A percentile compares a stretch with the other conserved stretches of the same genome.
Conservation (phyloP, 2,329 filamentous ascomycete genomes). For the Malbranchea cinnamomea region DNA sequence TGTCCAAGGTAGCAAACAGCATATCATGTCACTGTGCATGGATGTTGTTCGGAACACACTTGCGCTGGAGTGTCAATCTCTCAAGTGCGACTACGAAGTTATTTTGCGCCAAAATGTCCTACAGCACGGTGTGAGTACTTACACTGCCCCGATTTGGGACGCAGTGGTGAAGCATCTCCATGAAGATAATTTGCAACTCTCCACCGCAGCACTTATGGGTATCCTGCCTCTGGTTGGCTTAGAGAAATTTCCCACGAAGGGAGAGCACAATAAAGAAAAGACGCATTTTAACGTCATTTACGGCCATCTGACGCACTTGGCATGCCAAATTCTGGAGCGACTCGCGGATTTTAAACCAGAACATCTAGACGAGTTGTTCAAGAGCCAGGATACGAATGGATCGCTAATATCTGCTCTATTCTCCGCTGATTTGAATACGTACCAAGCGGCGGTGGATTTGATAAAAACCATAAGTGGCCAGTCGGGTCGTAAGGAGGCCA, state of each 20-base stretch:
- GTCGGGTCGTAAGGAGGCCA: slow-evolving; percentile 43
- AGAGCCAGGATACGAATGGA: slow-evolving; percentile 51
- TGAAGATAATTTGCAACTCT: slow-evolving; percentile 54
- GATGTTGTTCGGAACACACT: slow-evolving; percentile 53
- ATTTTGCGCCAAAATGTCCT: slow-evolving; percentile 47
- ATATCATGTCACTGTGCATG: slow-evolving; percentile 42
- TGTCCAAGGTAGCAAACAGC: slow-evolving; percentile 33
- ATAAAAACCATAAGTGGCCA: slow-evolving; percentile 70
- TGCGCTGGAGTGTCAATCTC: slow-evolving; percentile 54
- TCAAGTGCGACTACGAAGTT: slow-evolving; percentile 52
- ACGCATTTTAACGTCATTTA: slow-evolving; percentile 67
- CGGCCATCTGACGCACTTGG: slow-evolving; percentile 42
- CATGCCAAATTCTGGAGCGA: slow-evolving; percentile 62
- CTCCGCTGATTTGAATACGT: slow-evolving; percentile 63
- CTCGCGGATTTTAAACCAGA: slow-evolving; percentile 59
- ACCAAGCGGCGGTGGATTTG: slow-evolving; percentile 64
- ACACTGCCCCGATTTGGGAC: slow-evolving; percentile 67
- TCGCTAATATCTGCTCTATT: slow-evolving; percentile 67
- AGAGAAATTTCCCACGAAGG: slow-evolving; percentile 51
- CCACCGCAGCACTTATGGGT: slow-evolving; percentile 56
- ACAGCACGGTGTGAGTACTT: slow-evolving; percentile 51
- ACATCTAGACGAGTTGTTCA: slow-evolving; percentile 56
- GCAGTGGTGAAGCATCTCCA: slow-evolving; percentile 54
- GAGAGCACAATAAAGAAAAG: slow-evolving; percentile 35
- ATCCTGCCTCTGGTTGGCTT: slow-evolving; percentile 57